phyloP scores from a whole-genome alignment of 176 grass and related monocot species.

The Cymbopogon citratus region DNA sequence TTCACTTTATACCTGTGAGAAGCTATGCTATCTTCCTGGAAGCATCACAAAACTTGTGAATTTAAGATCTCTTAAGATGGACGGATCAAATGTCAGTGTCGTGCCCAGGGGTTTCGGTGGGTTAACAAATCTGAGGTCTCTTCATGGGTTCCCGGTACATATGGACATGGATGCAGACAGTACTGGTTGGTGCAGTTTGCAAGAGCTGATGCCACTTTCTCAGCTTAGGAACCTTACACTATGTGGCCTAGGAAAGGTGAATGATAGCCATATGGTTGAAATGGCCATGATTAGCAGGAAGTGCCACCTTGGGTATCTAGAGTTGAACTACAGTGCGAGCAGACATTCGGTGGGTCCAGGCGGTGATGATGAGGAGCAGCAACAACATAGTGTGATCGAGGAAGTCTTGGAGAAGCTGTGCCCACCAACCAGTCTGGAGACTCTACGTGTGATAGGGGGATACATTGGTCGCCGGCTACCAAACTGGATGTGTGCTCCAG shows the following conservation, averaged over 20 bases:
- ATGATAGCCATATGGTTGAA: not conserved
- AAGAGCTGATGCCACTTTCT: not conserved
- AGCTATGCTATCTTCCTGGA: not conserved
- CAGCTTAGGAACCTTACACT: not conserved
- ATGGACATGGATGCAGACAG: not conserved
- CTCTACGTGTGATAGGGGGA: not conserved
- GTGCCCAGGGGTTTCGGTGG: not conserved
- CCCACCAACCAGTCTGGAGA: not conserved
- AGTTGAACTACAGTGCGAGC: not conserved
- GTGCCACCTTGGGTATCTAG: not conserved
- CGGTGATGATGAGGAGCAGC: no score
- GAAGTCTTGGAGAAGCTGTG: not conserved
- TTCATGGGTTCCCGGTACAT: not conserved
- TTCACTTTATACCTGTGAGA: fast-evolving
- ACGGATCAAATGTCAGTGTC: fast-evolving
- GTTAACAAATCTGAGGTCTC: not conserved
- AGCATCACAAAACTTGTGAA: not conserved
- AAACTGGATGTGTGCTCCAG: no score
- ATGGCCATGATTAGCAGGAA: not conserved
- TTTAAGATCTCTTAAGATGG: not conserved
- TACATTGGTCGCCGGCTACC: not conserved
- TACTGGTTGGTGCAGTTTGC: not conserved
- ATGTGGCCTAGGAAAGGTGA: not conserved
- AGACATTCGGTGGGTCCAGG: no score
- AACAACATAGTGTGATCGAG: not conserved